These are phyloP conservation scores for Neonectria neomacrospora DNA, from an alignment of 2,329 filamentous ascomycete species.

Conservation along the genomic window DNA sequence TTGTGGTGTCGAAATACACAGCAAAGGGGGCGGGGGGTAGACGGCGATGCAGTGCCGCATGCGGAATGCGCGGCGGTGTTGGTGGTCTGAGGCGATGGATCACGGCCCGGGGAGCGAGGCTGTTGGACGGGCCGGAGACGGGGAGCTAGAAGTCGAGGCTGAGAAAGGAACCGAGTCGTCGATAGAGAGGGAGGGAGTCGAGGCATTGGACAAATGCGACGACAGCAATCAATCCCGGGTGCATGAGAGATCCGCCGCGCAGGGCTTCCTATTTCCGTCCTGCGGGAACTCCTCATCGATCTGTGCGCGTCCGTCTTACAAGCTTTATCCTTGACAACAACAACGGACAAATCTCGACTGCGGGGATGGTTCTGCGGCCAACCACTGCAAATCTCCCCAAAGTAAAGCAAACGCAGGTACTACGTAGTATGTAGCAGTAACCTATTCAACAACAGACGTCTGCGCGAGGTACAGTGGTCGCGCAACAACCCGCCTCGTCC, in stretches of 20 bases:
- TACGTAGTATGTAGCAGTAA: no score
- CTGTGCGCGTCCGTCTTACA: slow-evolving; percentile 2
- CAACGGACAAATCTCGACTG: neutral
- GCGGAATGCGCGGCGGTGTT: slow-evolving; percentile 14
- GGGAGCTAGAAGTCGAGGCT: slow-evolving; percentile 2
- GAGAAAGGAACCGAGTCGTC: slow-evolving; percentile 4
- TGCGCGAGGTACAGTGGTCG: no score
- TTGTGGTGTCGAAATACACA: slow-evolving; percentile 7
- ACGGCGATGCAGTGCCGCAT: slow-evolving; percentile 9
- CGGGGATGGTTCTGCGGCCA: neutral
- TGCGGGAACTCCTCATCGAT: slow-evolving; percentile 10
- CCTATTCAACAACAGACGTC: neutral
- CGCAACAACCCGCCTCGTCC: neutral
- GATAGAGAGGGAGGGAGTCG: neutral
- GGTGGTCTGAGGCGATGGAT: neutral
- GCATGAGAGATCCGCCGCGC: slow-evolving; percentile 8
- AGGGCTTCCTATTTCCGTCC: slow-evolving; percentile 3
- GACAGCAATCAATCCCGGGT: slow-evolving; percentile 10
- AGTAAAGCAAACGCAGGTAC: neutral
- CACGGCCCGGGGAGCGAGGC: neutral
- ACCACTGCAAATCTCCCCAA: neutral
- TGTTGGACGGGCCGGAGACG: neutral
- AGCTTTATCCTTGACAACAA: slow-evolving; percentile 8
- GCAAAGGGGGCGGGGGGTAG: neutral
- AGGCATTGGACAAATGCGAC: slow-evolving; percentile 7